Evolutionary conservation across 169 alveolate genomes (phyloP), one percentile per base, ranked within the genome.

Genomic region (Eimeria necatrix): DNA sequence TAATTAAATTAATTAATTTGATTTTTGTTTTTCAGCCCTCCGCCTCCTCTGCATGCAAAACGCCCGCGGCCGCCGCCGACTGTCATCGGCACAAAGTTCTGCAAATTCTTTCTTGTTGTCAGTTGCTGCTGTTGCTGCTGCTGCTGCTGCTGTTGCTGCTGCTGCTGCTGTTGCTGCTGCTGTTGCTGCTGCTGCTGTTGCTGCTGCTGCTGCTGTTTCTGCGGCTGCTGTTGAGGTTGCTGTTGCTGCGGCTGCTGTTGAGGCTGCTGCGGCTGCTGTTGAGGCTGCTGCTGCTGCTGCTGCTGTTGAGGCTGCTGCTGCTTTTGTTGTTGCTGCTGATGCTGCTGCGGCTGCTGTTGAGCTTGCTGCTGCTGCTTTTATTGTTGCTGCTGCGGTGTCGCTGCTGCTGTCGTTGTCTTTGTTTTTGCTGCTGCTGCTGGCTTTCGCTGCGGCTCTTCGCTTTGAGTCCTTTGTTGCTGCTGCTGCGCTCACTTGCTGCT

Each of bases 31-130:
- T n/a, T 14, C 78, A 68, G 78, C 32, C 78, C 78, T 1, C 46
- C 78, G 0, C 78, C 32, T n/a, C 78, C 78, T 8, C 14, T 68
- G n/a, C 12, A n/a, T 24, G 12, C 78, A 14, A 68, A 68, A 24
- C 78, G 78, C n/a, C 78, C 78, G 32, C 12, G 78, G 78, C 78
- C 78, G 9, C 78, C 78, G 41, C 78, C 78, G n/a, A 68, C 41
- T 3, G 78, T 68, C 78, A 68, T 68, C 9, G 78, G 78, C 46
- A 68, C 78, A n/a, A 68, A 68, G n/a, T 68, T 68, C 32, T 68
- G 78, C 78, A 68, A 68, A n/a, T 68, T 68, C 32, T 68, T 68
- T 24, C 78, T 68, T n/a, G 78, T 68, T 16, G 78, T 68, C 12
- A 3, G n/a, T 18, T 8, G 32, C n/a, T 24, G 46, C 78, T 14